These are phyloP conservation scores for Didymella glomerata DNA, from an alignment of 2,329 filamentous ascomycete species.

Conservation along the genomic window DNA sequence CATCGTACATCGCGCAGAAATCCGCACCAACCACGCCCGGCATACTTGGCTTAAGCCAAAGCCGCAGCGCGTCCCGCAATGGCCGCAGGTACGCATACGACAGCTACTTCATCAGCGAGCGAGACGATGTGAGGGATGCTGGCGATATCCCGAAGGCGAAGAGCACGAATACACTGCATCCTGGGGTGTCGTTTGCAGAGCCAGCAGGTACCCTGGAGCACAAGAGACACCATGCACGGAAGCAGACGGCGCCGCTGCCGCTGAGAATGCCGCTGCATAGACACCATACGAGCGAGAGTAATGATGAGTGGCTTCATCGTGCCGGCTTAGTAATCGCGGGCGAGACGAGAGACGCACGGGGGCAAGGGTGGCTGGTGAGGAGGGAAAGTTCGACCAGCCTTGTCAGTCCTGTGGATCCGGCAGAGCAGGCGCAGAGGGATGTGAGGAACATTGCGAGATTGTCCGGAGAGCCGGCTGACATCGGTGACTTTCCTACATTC, in stretches of 20 bases:
- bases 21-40: constrained; percentile 60
- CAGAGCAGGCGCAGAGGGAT: constrained; percentile 38
- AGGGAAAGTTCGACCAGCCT: constrained; percentile 65
- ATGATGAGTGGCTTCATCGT: constrained; percentile 67
- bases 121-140: constrained; percentile 33
- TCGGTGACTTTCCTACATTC: constrained; percentile 39
- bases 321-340: constrained; percentile 65
- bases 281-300: constrained; percentile 44
- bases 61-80: constrained; percentile 47
- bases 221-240: constrained; percentile 40
- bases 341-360: constrained; percentile 66
- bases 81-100: constrained; percentile 48
- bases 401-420: constrained; percentile 50
- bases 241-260: constrained; percentile 42
- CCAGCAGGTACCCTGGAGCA: constrained; percentile 11
- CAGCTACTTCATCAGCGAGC: constrained; percentile 42
- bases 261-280: constrained; percentile 35
- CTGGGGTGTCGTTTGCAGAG: constrained; percentile 38
- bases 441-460: constrained; percentile 38
- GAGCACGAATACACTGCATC: constrained; percentile 54
- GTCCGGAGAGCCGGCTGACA: constrained; percentile 42
- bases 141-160: constrained; percentile 57
- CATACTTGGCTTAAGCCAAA: constrained; percentile 55
- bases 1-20: constrained; percentile 59
- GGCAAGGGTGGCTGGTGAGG: constrained; percentile 68